A percentile compares a stretch with the other conserved stretches of the same genome.
These are phyloP conservation scores for Moesziomyces parantarcticus DNA, from an alignment of 1,284 basidiomycete species.

Conservation along the genomic window DNA sequence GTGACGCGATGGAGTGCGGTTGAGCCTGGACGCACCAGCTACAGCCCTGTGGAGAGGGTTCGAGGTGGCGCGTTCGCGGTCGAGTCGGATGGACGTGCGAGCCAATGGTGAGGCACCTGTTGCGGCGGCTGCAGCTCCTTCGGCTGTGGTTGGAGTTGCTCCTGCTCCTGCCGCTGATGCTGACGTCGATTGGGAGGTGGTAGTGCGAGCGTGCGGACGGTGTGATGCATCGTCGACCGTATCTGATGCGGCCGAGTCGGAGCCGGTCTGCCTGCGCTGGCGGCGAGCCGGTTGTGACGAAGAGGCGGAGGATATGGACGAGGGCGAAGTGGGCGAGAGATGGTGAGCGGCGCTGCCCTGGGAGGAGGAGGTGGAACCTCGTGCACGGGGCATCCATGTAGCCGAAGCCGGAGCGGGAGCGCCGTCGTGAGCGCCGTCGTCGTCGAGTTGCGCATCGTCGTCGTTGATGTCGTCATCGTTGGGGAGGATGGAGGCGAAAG, in stretches of 20 bases:
- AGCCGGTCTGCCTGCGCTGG: constrained; percentile 23
- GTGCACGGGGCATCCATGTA: constrained; percentile 5
- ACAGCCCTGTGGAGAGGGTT: constrained; percentile 40
- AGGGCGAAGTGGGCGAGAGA: constrained; percentile 35
- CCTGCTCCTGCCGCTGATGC: neutral
- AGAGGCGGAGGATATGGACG: constrained; percentile 26
- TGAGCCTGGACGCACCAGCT: constrained; percentile 20
- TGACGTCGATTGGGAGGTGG: constrained; percentile 6
- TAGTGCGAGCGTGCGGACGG: constrained; percentile 4
- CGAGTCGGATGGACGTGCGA: constrained; percentile 18
- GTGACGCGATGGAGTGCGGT: constrained; percentile 27
- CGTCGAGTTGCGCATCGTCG: constrained; percentile 22
- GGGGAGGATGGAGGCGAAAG: constrained; percentile 58
- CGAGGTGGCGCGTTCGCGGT: constrained; percentile 34
- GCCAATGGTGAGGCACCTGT: constrained; percentile 18
- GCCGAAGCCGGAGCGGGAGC: constrained; percentile 3
- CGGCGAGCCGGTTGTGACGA: constrained; percentile 17
- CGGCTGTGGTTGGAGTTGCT: neutral
- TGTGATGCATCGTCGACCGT: constrained; percentile 1
- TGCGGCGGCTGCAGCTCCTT: constrained; percentile 3
- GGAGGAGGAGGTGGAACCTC: constrained; percentile 27
- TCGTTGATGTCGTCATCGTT: constrained; percentile 49
- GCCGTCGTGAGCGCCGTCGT: constrained; percentile 2
- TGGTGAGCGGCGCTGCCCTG: constrained; percentile 22
- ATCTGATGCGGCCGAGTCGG: constrained; percentile 33